Percentiles rank a stretch among this genome's conserved stretches.
Conservation (phyloP, 768 basidiomycete genomes). For the Boletales sp. region DNA sequence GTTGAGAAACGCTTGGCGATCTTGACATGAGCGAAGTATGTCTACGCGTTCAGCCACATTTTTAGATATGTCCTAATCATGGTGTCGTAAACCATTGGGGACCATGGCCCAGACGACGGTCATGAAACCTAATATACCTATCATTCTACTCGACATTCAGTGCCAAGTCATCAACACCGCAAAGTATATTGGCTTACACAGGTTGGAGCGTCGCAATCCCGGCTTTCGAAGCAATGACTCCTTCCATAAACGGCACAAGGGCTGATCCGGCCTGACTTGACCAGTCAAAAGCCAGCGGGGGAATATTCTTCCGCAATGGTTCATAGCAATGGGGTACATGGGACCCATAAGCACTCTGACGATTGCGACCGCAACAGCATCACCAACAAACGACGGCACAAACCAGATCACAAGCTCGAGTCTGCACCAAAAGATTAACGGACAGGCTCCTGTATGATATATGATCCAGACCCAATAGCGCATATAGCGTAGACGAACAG, state of each 20-base stretch:
- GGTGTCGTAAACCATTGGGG: conserved; percentile 19
- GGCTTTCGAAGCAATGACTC: conserved; percentile 58
- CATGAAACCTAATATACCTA: conserved; percentile 40
- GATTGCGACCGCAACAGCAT: conserved; percentile 53
- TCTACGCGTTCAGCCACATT: no score
- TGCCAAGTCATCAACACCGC: not conserved
- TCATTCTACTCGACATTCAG: conserved; percentile 9
- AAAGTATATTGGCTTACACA: conserved; percentile 15
- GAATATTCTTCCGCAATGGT: conserved; percentile 61
- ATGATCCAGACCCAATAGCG: conserved; percentile 30
- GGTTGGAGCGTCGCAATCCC: conserved; percentile 45
- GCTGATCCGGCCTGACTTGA: conserved; percentile 73
- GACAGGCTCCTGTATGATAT: no score
- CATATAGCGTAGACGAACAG: conserved; percentile 50
- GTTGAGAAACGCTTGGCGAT: no score
- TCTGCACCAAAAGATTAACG: conserved; percentile 17
- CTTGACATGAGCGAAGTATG: no score
- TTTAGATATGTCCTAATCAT: not conserved
- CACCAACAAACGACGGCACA: conserved; percentile 48
- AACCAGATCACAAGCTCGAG: conserved; percentile 59
- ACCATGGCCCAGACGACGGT: conserved; percentile 37
- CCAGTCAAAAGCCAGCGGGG: conserved; percentile 67
- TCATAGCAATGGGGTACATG: conserved; percentile 60
- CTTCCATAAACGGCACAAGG: conserved; percentile 68
- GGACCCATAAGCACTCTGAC: conserved; percentile 54